These are phyloP conservation scores for Rhodotorula sp. DNA, from an alignment of 1,284 basidiomycete species.

Conservation along the genomic window DNA sequence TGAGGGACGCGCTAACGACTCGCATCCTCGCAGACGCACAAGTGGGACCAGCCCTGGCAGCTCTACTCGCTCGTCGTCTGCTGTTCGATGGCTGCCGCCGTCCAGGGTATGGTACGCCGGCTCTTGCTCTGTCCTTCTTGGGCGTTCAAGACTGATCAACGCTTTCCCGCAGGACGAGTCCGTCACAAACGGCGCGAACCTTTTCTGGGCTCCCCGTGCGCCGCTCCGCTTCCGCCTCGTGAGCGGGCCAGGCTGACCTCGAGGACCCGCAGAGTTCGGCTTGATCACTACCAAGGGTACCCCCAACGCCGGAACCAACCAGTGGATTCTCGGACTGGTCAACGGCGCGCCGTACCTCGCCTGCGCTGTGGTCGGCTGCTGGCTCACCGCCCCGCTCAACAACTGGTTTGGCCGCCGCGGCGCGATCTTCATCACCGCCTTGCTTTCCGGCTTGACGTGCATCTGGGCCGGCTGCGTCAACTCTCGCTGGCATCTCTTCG, in stretches of 20 bases:
- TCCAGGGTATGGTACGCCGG: conserved; percentile 41
- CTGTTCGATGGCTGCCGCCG: conserved; percentile 50
- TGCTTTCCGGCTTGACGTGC: conserved; percentile 59
- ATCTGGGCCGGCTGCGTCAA: conserved; percentile 62
- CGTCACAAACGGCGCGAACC: conserved; percentile 50
- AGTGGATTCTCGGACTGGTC: conserved; percentile 27
- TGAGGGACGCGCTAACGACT: background rate
- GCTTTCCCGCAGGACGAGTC: conserved; percentile 40
- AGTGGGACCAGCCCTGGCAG: conserved; percentile 52
- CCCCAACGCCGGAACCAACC: conserved; percentile 9
- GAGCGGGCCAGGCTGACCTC: fast-evolving
- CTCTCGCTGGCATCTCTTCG: conserved; percentile 60
- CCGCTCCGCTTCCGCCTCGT: too few species aligned
- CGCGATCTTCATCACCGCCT: conserved; percentile 66
- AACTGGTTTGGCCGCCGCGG: conserved; percentile 62
- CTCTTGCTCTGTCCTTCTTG: conserved; percentile 35
- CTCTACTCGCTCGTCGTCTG: conserved; percentile 51
- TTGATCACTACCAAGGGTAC: conserved; percentile 1
- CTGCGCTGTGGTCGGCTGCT: conserved; percentile 50
- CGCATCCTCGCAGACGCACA: conserved; percentile 14
- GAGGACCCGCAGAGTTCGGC: conserved; percentile 26
- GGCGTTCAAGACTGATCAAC: background rate
- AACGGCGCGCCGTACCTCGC: conserved; percentile 46
- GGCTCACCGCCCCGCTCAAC: conserved; percentile 51
- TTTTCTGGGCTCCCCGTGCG: conserved; percentile 10